phyloP scores from a whole-genome alignment of 192 early-diverging fungal genomes.

The Coemansia sp. region DNA sequence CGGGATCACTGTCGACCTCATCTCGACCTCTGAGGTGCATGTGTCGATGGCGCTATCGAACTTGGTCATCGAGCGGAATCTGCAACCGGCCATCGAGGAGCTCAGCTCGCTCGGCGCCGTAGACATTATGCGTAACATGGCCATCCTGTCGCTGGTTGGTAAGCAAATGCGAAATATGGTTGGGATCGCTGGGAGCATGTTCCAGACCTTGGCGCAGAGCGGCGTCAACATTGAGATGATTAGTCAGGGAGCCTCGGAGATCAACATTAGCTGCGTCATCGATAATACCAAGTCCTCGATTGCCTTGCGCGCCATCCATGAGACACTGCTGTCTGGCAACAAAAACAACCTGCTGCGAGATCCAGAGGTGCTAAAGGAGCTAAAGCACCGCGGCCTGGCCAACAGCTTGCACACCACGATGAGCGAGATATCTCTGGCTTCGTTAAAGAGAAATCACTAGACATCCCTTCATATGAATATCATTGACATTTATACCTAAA shows the following conservation, averaged over 20 bases:
- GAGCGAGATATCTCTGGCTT: constrained; percentile 50
- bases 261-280: constrained; percentile 99
- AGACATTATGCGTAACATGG: constrained; percentile 85
- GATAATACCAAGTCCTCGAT: constrained; percentile 67
- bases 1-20: constrained; percentile 94
- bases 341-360: constrained; percentile 50
- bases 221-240: constrained; percentile 99
- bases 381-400: constrained; percentile 40
- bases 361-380: constrained; percentile 46
- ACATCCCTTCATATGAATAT: neutral
- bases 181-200: constrained; percentile 94
- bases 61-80: constrained; percentile 66
- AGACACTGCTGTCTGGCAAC: constrained; percentile 63
- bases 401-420: constrained; percentile 42
- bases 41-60: constrained; percentile 84
- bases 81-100: constrained; percentile 81
- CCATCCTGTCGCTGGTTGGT: constrained; percentile 96
- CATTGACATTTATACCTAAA: neutral
- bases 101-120: constrained; percentile 81
- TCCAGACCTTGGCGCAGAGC: constrained; percentile 82
- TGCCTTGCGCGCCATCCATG: constrained; percentile 92
- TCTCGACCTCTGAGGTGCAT: constrained; percentile 92
- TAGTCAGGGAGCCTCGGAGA: constrained; percentile 96
- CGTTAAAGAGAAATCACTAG: constrained; percentile 20
- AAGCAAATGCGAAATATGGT: constrained; percentile 98